Percentiles rank a stretch among this genome's conserved stretches.
phyloP scores from a whole-genome alignment of 2,329 filamentous ascomycete genomes.

The Claviceps pazoutovae region DNA sequence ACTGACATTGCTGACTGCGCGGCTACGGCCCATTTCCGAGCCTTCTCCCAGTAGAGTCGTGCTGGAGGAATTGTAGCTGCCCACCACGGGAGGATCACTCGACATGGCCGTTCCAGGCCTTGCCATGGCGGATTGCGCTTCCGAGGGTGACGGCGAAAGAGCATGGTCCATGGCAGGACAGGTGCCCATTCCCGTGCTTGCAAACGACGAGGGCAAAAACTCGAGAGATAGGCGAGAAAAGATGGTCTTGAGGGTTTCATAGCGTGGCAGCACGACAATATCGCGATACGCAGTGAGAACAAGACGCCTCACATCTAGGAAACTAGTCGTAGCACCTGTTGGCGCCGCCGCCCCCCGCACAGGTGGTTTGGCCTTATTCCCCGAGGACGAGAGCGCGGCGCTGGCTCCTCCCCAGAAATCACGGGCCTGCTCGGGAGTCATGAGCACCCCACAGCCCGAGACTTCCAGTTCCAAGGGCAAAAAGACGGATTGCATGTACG shows the following conservation, averaged over 20 bases:
- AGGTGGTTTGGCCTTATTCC: constrained; percentile 23
- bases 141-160: constrained; percentile 36
- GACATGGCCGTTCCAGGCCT: constrained; percentile 64
- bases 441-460: constrained; percentile 65
- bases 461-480: constrained; percentile 89
- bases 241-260: constrained; percentile 76
- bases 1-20: constrained; percentile 77
- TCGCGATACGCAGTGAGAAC: constrained; percentile 83
- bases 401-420: constrained; percentile 80
- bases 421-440: constrained; percentile 63
- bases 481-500: constrained; percentile 92
- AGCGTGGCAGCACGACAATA: constrained; percentile 72
- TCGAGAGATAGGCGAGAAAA: constrained; percentile 84
- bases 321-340: constrained; percentile 20
- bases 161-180: constrained; percentile 39
- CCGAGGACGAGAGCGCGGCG: constrained; percentile 20
- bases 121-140: constrained; percentile 29
- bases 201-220: constrained; percentile 45
- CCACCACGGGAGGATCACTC: constrained; percentile 53
- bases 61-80: constrained; percentile 65
- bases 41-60: constrained; percentile 66
- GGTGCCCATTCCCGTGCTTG: constrained; percentile 32
- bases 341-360: neutral
- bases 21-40: constrained; percentile 46
- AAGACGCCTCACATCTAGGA: constrained; percentile 76